These are phyloP conservation scores for Hypericum androsaemum DNA, from an alignment of 345 rosid species.

Conservation along the genomic window DNA sequence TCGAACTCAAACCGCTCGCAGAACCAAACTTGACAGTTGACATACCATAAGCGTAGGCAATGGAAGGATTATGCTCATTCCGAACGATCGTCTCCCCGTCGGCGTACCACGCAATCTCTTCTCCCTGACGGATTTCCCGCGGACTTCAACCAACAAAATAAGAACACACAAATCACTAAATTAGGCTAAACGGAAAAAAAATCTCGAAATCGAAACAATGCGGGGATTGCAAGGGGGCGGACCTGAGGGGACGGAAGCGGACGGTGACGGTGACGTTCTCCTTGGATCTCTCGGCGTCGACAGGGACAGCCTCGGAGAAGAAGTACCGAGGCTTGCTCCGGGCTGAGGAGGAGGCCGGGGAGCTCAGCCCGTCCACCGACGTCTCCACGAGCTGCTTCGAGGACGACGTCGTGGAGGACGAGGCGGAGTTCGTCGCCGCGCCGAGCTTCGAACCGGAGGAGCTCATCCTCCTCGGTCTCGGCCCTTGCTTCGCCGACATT, in stretches of 20 bases:
- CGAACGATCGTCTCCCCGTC: slow-evolving; percentile 94
- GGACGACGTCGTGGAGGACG: slow-evolving; percentile 88
- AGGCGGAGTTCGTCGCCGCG: slow-evolving; percentile 50
- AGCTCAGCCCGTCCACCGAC: slow-evolving; percentile 79
- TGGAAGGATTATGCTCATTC: slow-evolving; percentile 71
- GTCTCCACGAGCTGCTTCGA: slow-evolving; percentile 71
- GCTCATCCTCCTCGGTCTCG: slow-evolving; percentile 46
- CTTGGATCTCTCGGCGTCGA: slow-evolving; percentile 46
- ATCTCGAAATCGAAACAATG: slow-evolving; percentile 4
- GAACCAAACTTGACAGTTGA: slow-evolving; percentile 13
- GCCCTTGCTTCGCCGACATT: slow-evolving; percentile 69
- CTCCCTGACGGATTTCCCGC: slow-evolving; percentile 92
- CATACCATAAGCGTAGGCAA: slow-evolving; percentile 95
- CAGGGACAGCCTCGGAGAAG: slow-evolving; percentile 41
- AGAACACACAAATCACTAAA: slow-evolving; percentile 13
- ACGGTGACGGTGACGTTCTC: slow-evolving; percentile 92
- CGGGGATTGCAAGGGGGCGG: background rate
- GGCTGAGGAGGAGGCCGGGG: slow-evolving; percentile 93
- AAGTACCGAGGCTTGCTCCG: slow-evolving; percentile 68
- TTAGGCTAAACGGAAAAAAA: slow-evolving; percentile 7
- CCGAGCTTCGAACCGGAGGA: slow-evolving; percentile 9
- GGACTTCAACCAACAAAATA: slow-evolving; percentile 41
- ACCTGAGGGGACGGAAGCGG: slow-evolving; percentile 97
- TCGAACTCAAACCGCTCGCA: background rate
- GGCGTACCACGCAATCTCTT: slow-evolving; percentile 99